Conservation (phyloP, 2,329 filamentous ascomycete species). For the Penicillium sp. region DNA sequence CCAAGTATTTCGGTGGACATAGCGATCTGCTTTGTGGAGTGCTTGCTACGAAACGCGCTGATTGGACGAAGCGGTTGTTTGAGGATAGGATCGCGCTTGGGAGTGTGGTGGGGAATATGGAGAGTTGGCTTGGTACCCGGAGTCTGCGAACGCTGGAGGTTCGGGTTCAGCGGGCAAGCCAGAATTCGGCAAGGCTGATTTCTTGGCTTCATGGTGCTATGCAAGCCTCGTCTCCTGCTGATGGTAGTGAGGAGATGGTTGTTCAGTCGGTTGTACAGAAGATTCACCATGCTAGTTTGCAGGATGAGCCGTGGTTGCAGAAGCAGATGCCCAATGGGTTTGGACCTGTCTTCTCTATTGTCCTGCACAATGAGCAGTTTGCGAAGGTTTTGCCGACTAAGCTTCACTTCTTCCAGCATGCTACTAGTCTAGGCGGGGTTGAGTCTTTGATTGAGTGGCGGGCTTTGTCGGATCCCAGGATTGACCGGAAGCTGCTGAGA, state of each 20-base stretch:
- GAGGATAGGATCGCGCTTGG: slow-evolving; percentile 72
- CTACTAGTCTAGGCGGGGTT: slow-evolving; percentile 88
- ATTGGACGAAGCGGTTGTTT: slow-evolving; percentile 59
- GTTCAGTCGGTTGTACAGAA: slow-evolving; percentile 56
- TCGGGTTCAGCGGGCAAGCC: slow-evolving; percentile 70
- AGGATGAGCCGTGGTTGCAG: slow-evolving; percentile 66
- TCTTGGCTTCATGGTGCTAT: slow-evolving; percentile 58
- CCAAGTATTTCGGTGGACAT: slow-evolving; percentile 93
- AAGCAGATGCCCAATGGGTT: slow-evolving; percentile 89
- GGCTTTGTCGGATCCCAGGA: slow-evolving; percentile 72
- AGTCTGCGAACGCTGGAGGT: slow-evolving; percentile 81
- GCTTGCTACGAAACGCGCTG: slow-evolving; percentile 57
- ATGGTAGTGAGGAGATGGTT: slow-evolving; percentile 33
- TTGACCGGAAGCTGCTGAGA: slow-evolving; percentile 70
- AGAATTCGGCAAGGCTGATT: slow-evolving; percentile 67
- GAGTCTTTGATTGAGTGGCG: slow-evolving; percentile 97
- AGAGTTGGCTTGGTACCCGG: slow-evolving; percentile 85
- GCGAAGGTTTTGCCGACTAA: slow-evolving; percentile 72
- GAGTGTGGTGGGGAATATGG: slow-evolving; percentile 77
- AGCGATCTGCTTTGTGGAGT: slow-evolving; percentile 88
- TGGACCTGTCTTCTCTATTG: slow-evolving; percentile 80
- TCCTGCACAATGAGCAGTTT: slow-evolving; percentile 56
- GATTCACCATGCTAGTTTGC: slow-evolving; percentile 78
- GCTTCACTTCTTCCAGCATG: slow-evolving; percentile 82
- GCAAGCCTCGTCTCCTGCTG: neutral